Conservation (phyloP, 192 early-diverging fungal genomes). For the Powellomyces hirtus region DNA sequence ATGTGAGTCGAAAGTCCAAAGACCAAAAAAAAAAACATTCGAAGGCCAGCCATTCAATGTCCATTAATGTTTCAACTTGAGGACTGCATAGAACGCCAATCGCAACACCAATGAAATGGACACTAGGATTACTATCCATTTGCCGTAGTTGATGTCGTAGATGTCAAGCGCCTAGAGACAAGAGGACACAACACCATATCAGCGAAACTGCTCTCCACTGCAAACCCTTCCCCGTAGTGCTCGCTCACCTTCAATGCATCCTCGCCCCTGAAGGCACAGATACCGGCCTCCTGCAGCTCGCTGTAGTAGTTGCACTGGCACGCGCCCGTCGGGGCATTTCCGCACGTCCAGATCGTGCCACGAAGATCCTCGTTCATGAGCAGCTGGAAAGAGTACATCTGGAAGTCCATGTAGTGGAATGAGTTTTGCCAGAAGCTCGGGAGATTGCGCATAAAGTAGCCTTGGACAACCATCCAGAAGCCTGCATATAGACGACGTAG, state of each 20-base stretch:
- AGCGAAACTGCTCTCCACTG: background rate
- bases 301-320: background rate
- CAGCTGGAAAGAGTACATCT: background rate
- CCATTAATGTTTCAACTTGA: no score
- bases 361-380: background rate
- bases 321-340: background rate
- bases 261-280: background rate
- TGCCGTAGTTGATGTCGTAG: no score
- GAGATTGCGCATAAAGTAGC: background rate
- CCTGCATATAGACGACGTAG: no score
- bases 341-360: background rate
- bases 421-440: background rate
- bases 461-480: background rate
- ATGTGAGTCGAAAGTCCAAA: no score
- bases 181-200: no score
- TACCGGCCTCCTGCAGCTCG: background rate
- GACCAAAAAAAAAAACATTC: no score
- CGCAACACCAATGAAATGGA: no score
- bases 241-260: background rate
- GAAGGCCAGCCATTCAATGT: no score
- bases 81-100: no score
- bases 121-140: no score
- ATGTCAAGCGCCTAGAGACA: no score
- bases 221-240: background rate
- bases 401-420: background rate